Conservation (phyloP, 2,329 filamentous ascomycete species). For the Nemania sp. region DNA sequence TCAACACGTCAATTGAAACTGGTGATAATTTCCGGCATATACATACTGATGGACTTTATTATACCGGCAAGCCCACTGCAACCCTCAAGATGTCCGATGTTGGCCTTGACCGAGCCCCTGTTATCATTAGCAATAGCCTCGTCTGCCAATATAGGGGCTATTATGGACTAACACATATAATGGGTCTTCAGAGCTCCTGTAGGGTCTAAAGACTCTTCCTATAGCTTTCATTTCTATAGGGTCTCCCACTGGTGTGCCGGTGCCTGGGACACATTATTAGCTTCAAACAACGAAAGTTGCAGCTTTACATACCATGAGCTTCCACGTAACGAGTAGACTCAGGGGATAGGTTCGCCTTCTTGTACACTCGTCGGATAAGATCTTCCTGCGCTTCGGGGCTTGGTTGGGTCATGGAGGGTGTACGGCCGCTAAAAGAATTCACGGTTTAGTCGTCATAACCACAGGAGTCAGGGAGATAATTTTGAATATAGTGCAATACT, state of each 20-base stretch:
- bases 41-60: conserved; percentile 38
- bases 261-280: conserved; percentile 37
- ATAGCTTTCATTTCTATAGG: conserved; percentile 47
- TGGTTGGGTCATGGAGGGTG: conserved; percentile 36
- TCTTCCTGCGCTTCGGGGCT: conserved; percentile 38
- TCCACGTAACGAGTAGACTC: conserved; percentile 38
- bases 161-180: conserved; percentile 35
- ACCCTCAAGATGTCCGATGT: conserved; percentile 36
- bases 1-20: too few relatives aligned
- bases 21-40: neutral
- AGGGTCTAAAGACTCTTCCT: conserved; percentile 33
- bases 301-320: conserved; percentile 32
- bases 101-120: conserved; percentile 34
- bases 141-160: neutral
- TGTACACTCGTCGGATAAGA: conserved; percentile 41
- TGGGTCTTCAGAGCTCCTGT: conserved; percentile 26
- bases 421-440: conserved; percentile 26
- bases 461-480: neutral
- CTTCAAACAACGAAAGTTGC: neutral
- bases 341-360: conserved; percentile 29
- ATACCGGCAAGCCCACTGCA: conserved; percentile 36
- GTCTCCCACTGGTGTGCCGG: conserved; percentile 48
- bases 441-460: neutral
- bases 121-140: neutral
- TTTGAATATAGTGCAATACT: neutral